Evolutionary conservation across 2,329 filamentous ascomycete species (phyloP).

Genomic region (Alternaria burnsii): DNA sequence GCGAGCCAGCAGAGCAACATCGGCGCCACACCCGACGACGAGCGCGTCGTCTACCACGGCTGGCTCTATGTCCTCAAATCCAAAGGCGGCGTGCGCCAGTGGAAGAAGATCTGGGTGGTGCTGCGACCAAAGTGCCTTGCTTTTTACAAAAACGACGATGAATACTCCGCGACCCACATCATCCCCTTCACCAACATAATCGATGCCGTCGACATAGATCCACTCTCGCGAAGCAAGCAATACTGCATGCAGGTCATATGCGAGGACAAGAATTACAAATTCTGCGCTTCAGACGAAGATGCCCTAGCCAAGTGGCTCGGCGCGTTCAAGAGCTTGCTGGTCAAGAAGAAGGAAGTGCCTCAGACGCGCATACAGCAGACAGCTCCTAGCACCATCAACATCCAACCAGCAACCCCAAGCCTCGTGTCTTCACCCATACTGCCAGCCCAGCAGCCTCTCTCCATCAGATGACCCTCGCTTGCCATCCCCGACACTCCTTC

Average conservation of each 20-base stretch:
- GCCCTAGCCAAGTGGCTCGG: slow-evolving; percentile 83
- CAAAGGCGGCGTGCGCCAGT: slow-evolving; percentile 84
- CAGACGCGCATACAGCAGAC: slow-evolving; percentile 32
- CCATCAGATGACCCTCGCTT: slow-evolving; percentile 11
- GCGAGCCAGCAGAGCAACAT: slow-evolving; percentile 69
- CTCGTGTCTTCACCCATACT: slow-evolving; percentile 5
- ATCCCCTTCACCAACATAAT: slow-evolving; percentile 81
- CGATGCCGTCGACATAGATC: slow-evolving; percentile 91
- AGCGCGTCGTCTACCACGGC: slow-evolving; percentile 93
- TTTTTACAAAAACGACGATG: slow-evolving; percentile 89
- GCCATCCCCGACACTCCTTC: neutral
- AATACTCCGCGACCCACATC: slow-evolving; percentile 87
- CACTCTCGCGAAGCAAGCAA: slow-evolving; percentile 81
- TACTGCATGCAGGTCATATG: slow-evolving; percentile 93
- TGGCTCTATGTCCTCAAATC: slow-evolving; percentile 86
- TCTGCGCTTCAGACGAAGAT: slow-evolving; percentile 77
- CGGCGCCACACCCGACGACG: slow-evolving; percentile 66
- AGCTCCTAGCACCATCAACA: slow-evolving; percentile 19
- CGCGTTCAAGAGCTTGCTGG: slow-evolving; percentile 85
- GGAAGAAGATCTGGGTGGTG: slow-evolving; percentile 95
- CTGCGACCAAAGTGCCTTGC: slow-evolving; percentile 84
- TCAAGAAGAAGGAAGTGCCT: slow-evolving; percentile 68
- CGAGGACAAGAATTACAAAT: slow-evolving; percentile 74
- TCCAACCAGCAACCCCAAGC: slow-evolving; percentile 18
- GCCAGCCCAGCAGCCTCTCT: slow-evolving; percentile 16